phyloP scores from a whole-genome alignment of 768 basidiomycete genomes.

The Pleurotus giganteus region DNA sequence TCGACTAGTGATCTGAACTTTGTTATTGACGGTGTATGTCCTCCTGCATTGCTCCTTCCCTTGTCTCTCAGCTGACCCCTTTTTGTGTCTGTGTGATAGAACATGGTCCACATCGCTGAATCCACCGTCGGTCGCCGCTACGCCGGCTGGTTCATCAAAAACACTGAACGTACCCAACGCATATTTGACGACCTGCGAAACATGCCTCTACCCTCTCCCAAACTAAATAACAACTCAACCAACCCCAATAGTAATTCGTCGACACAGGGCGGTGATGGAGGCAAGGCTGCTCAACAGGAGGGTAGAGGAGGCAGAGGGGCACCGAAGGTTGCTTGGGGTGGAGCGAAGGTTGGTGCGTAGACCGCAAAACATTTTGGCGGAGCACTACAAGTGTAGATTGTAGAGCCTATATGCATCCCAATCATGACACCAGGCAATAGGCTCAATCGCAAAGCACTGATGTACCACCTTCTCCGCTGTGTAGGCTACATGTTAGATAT shows the following conservation, averaged over 20 bases:
- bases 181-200: constrained; percentile 76
- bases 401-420: neutral
- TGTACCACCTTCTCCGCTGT: neutral
- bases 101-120: constrained; percentile 96
- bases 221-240: constrained; percentile 18
- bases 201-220: constrained; percentile 43
- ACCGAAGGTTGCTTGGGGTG: constrained; percentile 64
- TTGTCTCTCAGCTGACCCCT: neutral
- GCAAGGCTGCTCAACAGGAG: constrained; percentile 14
- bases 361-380: no score
- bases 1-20: constrained; percentile 95
- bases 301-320: constrained; percentile 37
- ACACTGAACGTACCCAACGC: constrained; percentile 88
- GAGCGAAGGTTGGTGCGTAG: constrained; percentile 33
- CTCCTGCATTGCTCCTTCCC: neutral
- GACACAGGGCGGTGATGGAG: constrained; percentile 18
- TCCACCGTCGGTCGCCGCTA: constrained; percentile 91
- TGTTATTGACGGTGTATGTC: constrained; percentile 84
- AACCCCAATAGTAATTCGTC: constrained; percentile 17
- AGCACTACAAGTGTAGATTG: neutral
- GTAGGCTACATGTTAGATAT: neutral
- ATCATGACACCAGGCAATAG: neutral
- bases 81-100: constrained; percentile 42
- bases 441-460: neutral
- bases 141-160: constrained; percentile 97